Conservation (phyloP, 2,329 filamentous ascomycete genomes). For the Xylaria multiplex region DNA sequence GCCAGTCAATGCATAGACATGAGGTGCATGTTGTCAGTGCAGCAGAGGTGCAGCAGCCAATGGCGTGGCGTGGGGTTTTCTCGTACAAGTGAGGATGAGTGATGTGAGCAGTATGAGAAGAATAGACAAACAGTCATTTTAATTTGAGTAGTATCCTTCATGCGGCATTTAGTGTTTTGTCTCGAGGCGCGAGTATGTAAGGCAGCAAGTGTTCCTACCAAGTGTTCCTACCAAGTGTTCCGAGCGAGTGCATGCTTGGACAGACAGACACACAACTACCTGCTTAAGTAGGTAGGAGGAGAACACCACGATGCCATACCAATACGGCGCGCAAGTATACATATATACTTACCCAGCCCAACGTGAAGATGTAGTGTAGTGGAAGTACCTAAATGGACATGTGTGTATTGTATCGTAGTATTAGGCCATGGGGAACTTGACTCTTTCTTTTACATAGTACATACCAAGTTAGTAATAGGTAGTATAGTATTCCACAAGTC, state of each 20-base stretch:
- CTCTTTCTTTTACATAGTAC: no score
- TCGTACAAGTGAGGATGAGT: constrained; percentile 12
- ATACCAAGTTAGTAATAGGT: no score
- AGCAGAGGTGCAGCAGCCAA: constrained; percentile 26
- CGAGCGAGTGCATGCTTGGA: not conserved
- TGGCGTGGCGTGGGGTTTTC: constrained; percentile 25
- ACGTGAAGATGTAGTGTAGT: no score
- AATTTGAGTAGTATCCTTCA: constrained; percentile 15
- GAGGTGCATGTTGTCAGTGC: constrained; percentile 32
- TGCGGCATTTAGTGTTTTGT: constrained; percentile 34
- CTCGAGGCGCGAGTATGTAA: constrained; percentile 14
- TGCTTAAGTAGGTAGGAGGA: no score
- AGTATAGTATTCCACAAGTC: not conserved
- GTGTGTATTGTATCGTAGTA: no score
- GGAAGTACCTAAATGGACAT: no score
- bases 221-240: not conserved
- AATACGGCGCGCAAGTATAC: no score
- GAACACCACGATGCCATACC: no score
- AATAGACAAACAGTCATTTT: constrained; percentile 12
- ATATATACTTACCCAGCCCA: no score
- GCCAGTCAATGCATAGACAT: constrained; percentile 27
- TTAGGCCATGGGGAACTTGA: no score
- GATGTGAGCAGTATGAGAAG: constrained; percentile 6
- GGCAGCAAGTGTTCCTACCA: constrained; percentile 14
- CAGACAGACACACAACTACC: constrained; percentile 2